Conservation (phyloP, 1,284 basidiomycete species). For the Agaricales sp. region DNA sequence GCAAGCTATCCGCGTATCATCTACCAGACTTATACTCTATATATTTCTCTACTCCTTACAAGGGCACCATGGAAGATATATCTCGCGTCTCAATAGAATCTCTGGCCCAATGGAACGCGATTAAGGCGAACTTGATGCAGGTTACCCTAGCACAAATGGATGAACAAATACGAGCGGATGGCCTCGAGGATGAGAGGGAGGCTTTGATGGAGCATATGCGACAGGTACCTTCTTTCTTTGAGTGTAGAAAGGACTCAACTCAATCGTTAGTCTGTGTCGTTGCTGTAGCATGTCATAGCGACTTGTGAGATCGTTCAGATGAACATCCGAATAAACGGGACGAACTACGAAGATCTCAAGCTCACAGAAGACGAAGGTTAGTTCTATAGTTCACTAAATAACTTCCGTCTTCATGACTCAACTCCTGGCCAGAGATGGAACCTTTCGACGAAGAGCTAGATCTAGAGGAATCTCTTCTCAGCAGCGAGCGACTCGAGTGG, state of each 20-base stretch:
- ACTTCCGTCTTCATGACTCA: background rate
- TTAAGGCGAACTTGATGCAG: background rate
- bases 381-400: background rate
- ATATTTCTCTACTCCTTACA: too few species aligned
- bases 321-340: background rate
- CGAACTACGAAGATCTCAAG: background rate
- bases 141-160: background rate
- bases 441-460: background rate
- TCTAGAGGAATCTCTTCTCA: background rate
- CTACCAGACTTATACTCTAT: too few species aligned
- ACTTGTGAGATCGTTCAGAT: background rate
- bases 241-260: too few species aligned
- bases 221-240: background rate
- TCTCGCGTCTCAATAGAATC: background rate
- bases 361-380: background rate
- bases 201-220: background rate
- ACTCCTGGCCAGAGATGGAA: background rate
- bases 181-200: conserved; percentile 1
- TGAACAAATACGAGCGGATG: background rate
- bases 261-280: too few species aligned
- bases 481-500: background rate
- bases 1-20: too few species aligned
- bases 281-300: background rate
- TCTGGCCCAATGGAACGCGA: background rate
- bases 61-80: conserved; percentile 1